phyloP scores from a whole-genome alignment of 2,329 filamentous ascomycete genomes.

The Pseudogymnoascus sp. region DNA sequence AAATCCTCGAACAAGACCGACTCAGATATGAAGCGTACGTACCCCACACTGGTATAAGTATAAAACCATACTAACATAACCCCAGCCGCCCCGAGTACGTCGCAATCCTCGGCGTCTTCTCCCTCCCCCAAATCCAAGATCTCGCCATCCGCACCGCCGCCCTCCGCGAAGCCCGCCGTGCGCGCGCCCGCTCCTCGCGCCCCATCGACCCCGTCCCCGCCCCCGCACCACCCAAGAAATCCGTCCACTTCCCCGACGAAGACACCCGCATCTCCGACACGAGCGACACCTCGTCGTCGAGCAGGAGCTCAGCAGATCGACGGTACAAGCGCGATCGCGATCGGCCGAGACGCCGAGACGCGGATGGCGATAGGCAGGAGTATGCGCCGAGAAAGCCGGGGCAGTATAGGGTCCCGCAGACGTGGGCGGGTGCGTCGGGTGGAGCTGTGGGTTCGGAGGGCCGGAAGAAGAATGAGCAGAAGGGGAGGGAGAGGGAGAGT shows the following conservation, averaged over 20 bases:
- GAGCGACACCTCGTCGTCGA: background rate
- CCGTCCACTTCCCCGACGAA: background rate
- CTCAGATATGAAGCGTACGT: conserved; percentile 48
- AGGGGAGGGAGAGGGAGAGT: conserved; percentile 11
- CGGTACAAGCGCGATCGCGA: background rate
- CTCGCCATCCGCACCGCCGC: conserved; percentile 37
- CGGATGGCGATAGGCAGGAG: conserved; percentile 29
- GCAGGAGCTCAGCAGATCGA: background rate
- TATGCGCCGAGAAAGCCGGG: conserved; percentile 17
- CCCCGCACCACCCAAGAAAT: background rate
- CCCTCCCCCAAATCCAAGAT: conserved; percentile 42
- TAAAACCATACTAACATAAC: background rate
- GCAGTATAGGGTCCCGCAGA: background rate
- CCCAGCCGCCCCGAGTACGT: conserved; percentile 45
- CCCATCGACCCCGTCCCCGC: background rate
- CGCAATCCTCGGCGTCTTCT: conserved; percentile 48
- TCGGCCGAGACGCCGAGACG: conserved; percentile 18
- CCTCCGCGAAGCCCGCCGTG: conserved; percentile 27
- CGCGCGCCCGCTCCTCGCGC: background rate
- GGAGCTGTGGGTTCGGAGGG: background rate
- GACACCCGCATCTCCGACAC: background rate
- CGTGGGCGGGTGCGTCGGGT: background rate
- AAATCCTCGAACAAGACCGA: conserved; percentile 46
- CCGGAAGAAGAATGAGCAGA: background rate
- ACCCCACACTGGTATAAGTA: background rate